These are phyloP conservation scores for Ambrosia hybrid DNA, from an alignment of 140 eudicot genomes.

Conservation along the genomic window DNA sequence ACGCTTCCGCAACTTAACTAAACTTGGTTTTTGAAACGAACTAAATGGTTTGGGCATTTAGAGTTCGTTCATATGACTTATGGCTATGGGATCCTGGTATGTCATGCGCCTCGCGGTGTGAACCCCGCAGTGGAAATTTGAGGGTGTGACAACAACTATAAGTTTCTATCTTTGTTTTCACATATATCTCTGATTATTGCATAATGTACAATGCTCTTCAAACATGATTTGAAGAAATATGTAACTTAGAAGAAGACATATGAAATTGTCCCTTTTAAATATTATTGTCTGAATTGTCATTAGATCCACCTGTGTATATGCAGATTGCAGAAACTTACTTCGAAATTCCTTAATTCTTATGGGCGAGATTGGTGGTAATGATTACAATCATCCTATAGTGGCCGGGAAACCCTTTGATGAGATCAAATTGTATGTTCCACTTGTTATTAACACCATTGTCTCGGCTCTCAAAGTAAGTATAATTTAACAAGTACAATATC, in stretches of 20 bases:
- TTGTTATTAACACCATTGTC: conserved; percentile 39
- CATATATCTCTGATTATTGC: not conserved
- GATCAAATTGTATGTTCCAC: conserved; percentile 27
- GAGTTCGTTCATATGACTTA: too few species aligned
- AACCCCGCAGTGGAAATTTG: too few species aligned
- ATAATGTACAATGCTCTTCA: too few species aligned
- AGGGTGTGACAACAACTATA: too few species aligned
- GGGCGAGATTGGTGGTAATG: conserved; percentile 82
- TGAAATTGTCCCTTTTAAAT: not conserved
- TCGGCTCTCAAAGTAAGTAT: conserved; percentile 37
- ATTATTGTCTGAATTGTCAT: not conserved
- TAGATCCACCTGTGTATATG: not conserved
- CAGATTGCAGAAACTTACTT: conserved; percentile 40
- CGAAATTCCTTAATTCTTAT: conserved; percentile 41
- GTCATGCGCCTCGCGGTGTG: too few species aligned
- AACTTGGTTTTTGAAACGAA: too few species aligned
- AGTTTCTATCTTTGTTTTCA: not conserved
- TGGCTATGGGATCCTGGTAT: too few species aligned
- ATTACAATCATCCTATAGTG: conserved; percentile 43
- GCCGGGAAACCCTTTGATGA: conserved; percentile 28
- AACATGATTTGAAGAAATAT: too few species aligned
- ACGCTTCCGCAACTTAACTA: too few species aligned
- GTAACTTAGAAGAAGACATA: too few species aligned
- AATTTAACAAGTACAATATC: not conserved
- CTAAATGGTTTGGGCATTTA: too few species aligned